Evolutionary conservation across 1,139 yeast genomes (phyloP).

Genomic region (Diutina siamensis): DNA sequence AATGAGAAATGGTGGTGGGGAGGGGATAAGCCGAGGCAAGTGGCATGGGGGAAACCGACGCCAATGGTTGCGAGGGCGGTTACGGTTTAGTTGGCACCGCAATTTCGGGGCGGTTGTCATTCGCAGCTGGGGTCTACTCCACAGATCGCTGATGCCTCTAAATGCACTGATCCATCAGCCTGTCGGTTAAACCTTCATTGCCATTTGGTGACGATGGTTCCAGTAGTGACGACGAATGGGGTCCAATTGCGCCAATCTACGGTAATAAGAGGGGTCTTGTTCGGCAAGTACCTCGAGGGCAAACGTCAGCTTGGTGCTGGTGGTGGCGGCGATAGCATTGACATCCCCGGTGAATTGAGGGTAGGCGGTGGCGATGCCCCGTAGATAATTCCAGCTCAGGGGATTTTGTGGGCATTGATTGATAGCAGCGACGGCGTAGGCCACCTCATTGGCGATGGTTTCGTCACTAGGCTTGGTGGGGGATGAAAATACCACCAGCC

Average conservation of each 20-base stretch:
- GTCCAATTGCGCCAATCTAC: constrained; percentile 42
- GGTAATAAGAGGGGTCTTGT: constrained; percentile 31
- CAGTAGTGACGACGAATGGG: constrained; percentile 63
- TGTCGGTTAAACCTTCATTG: neutral
- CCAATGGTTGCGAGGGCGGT: too few species aligned
- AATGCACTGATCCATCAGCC: neutral
- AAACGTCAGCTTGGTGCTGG: constrained; percentile 31
- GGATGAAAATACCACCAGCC: constrained; percentile 11
- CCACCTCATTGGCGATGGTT: constrained; percentile 23
- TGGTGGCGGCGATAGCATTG: constrained; percentile 38
- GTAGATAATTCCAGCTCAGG: constrained; percentile 78
- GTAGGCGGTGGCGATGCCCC: constrained; percentile 41
- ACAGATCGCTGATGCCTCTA: too few species aligned
- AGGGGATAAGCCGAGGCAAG: too few species aligned
- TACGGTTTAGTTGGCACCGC: neutral
- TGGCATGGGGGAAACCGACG: too few species aligned
- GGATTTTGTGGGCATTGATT: constrained; percentile 65
- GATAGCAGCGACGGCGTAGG: constrained; percentile 37
- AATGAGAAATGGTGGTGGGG: too few species aligned
- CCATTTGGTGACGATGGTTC: constrained; percentile 14
- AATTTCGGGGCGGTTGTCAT: neutral
- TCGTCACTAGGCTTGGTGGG: neutral
- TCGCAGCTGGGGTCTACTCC: too few species aligned
- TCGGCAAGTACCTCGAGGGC: constrained; percentile 59
- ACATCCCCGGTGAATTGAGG: constrained; percentile 16